Percentiles rank a stretch among this genome's conserved stretches.
phyloP scores from a whole-genome alignment of 2,329 filamentous ascomycete species.

The Colletotrichum destructivum region DNA sequence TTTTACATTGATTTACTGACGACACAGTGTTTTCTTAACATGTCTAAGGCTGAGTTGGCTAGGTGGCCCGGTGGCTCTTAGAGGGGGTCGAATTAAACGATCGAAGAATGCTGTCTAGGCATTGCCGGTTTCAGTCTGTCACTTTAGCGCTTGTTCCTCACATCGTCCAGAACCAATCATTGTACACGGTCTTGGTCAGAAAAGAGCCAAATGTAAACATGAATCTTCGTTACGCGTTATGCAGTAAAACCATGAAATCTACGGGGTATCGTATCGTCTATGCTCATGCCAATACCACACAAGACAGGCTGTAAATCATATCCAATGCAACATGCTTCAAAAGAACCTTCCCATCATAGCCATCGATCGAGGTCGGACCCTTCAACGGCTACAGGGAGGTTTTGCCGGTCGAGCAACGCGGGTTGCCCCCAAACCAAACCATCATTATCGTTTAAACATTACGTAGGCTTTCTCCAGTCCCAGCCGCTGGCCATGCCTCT shows the following conservation, averaged over 20 bases:
- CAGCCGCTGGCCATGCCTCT: constrained; percentile 23
- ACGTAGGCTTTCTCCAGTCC: constrained; percentile 10
- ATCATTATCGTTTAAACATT: neutral
- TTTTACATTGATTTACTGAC: too few species aligned
- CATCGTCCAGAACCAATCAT: neutral
- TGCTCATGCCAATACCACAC: neutral
- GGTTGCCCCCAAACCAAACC: neutral
- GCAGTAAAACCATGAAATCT: neutral
- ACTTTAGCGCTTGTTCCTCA: too few species aligned
- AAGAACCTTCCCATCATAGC: neutral
- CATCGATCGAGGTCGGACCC: too few species aligned
- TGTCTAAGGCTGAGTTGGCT: too few species aligned
- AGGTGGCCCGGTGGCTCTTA: too few species aligned
- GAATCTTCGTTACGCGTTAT: neutral
- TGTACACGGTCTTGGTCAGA: neutral
- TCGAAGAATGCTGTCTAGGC: too few species aligned
- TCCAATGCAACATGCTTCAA: neutral
- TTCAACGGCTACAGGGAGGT: too few species aligned
- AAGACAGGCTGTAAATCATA: neutral
- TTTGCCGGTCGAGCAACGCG: neutral
- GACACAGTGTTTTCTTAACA: too few species aligned
- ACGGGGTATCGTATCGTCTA: constrained; percentile 18
- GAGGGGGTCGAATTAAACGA: too few species aligned
- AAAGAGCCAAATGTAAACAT: too few species aligned
- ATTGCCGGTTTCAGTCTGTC: too few species aligned